Base-by-base conservation (phyloP, 169 alveolate genomes). In the Cryptosporidium muris region DNA sequence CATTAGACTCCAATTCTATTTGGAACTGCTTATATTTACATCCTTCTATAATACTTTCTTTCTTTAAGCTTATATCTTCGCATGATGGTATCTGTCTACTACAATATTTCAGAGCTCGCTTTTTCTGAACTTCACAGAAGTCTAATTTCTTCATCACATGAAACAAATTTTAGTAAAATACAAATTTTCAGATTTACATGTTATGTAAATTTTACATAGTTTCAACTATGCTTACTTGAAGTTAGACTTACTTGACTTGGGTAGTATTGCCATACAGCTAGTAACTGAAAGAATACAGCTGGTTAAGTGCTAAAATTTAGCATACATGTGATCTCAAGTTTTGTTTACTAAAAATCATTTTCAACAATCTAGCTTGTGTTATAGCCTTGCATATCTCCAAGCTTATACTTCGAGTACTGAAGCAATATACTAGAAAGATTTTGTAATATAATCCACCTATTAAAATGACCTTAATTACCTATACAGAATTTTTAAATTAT, bases 231-330 rank as follows among this genome's bases (percentile, higher is more conserved):
- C 60, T 74, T 74, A 74, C 85, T 74, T 74, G 85, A 74, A 74
- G 45, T n/a, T 66, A 52, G 54, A 74, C 85, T 58, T 74, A 74
- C 85, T 74, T 74, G 85, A 74, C 54, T 47, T 64, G 25, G 25
- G 25, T 25, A 25, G 25, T 0, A 25, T 25, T 25, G 0, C 25
- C 25, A 25, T 25, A 25, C 25, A 25, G 25, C 25, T 25, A 25
- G 25, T 25, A 25, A 25, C 25, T 25, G 25, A 25, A 25, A 25
- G 25, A 25, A 25, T 25, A 25, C 0, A 25, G 1, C 25, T 25
- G 25, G 25, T 25, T 25, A 25, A 25, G 25, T 25, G 25, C 0
- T 25, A 25, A 25, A 25, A 25, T 25, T 25, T 25, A 25, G 25
- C 25, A 25, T 25, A 25, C 0, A 25, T 25, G 25, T 25, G 25